Conservation (phyloP, 2,329 filamentous ascomycete genomes). For the Ophiostoma sp. region DNA sequence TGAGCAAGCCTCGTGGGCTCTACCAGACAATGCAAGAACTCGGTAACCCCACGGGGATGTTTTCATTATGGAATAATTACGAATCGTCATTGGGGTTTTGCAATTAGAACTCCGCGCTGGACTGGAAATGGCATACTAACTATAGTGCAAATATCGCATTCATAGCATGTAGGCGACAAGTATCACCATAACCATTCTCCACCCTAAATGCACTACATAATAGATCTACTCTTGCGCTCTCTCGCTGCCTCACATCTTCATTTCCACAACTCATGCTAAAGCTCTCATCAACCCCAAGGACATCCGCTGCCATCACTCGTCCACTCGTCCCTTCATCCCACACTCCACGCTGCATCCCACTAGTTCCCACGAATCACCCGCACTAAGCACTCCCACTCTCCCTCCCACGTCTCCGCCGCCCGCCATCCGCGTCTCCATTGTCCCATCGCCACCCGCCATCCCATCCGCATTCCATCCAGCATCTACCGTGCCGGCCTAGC, state of each 20-base stretch:
- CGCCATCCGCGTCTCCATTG: neutral
- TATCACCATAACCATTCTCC: neutral
- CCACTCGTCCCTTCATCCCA: neutral
- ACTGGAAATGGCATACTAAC: neutral
- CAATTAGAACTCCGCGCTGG: neutral
- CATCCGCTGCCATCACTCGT: neutral
- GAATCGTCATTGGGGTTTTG: neutral
- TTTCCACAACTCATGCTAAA: neutral
- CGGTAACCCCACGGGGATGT: neutral
- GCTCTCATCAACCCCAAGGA: neutral
- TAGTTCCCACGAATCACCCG: neutral
- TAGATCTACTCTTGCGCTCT: neutral
- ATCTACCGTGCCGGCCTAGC: too few relatives aligned
- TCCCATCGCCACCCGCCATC: neutral
- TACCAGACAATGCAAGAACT: too few relatives aligned
- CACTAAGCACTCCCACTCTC: neutral
- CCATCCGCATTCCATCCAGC: neutral
- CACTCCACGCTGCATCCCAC: conserved; percentile 3
- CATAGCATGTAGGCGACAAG: neutral
- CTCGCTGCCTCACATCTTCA: neutral
- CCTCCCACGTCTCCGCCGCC: neutral
- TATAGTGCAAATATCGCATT: neutral
- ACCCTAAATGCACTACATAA: neutral
- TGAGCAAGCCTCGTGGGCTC: neutral
- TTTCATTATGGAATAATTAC: neutral